A percentile compares a stretch with the other conserved stretches of the same genome.
These are phyloP conservation scores for Nelumbo lutea DNA, from an alignment of 164 flowering plant genomes.

Conservation along the genomic window DNA sequence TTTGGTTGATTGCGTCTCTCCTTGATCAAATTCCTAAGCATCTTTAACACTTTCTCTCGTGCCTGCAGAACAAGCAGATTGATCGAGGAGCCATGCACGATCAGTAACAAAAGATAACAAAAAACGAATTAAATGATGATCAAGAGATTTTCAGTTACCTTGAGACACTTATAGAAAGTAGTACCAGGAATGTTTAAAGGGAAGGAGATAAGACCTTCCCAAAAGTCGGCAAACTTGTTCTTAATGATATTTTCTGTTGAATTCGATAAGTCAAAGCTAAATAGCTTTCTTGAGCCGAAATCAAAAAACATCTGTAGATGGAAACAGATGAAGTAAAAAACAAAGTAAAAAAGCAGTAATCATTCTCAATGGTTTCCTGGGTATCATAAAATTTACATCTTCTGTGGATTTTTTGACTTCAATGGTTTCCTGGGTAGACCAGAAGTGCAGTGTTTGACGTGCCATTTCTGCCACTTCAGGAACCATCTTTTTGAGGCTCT, in stretches of 20 bases:
- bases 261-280: neutral
- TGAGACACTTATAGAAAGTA: neutral
- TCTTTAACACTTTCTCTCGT: too few species aligned
- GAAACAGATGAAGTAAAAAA: neutral
- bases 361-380: too few species aligned
- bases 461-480: slow-evolving; percentile 7
- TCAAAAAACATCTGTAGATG: slow-evolving; percentile 4
- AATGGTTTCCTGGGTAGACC: slow-evolving; percentile 1
- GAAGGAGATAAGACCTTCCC: slow-evolving; percentile 6
- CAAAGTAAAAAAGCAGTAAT: neutral
- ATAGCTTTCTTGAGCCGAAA: neutral
- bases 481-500: slow-evolving; percentile 17
- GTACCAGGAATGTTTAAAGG: slow-evolving; percentile 11
- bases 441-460: neutral
- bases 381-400: neutral
- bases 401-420: slow-evolving; percentile 7
- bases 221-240: neutral
- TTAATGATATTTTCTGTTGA: neutral
- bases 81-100: too few species aligned
- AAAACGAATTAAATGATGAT: too few species aligned
- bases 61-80: too few species aligned
- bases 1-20: too few species aligned
- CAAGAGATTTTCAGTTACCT: too few species aligned
- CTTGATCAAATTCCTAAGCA: too few species aligned
- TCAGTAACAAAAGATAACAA: too few species aligned